Conservation (phyloP, 805 yeast species). For the Jamesozyma piceae region DNA sequence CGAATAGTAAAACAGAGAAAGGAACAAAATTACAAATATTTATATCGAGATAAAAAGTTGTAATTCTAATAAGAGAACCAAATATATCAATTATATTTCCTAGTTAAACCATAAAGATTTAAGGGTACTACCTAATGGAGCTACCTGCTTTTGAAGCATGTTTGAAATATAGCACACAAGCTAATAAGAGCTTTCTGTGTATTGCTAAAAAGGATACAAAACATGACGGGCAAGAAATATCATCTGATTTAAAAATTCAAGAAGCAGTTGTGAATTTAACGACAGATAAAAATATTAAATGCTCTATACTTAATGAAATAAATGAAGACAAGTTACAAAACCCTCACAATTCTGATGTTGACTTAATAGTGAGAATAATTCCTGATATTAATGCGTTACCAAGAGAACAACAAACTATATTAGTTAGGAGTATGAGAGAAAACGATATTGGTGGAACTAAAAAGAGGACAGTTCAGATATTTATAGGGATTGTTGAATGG, state of each 20-base stretch:
- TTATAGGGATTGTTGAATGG: slow-evolving; percentile 11
- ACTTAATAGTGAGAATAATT: slow-evolving; percentile 7
- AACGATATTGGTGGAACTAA: background rate
- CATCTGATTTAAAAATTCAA: background rate
- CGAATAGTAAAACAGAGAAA: too few relatives aligned
- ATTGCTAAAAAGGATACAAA: slow-evolving; percentile 7
- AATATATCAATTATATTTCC: too few relatives aligned
- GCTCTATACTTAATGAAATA: slow-evolving; percentile 1
- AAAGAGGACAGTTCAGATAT: background rate
- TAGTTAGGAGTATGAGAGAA: slow-evolving; percentile 10
- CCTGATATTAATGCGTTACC: slow-evolving; percentile 13
- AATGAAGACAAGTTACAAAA: background rate
- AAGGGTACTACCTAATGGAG: background rate
- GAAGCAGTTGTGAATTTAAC: background rate
- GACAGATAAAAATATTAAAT: background rate
- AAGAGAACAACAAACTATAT: slow-evolving; percentile 7
- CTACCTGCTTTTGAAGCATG: slow-evolving; percentile 15
- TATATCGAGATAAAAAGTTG: too few relatives aligned
- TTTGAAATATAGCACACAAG: slow-evolving; percentile 13
- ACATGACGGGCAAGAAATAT: background rate
- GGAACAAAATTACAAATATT: too few relatives aligned
- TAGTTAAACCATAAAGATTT: too few relatives aligned
- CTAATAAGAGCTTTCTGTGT: slow-evolving; percentile 15
- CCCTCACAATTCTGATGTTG: background rate
- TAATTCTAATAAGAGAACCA: too few relatives aligned